phyloP scores from a whole-genome alignment of 305 asterid genomes.

The Vinca major region DNA sequence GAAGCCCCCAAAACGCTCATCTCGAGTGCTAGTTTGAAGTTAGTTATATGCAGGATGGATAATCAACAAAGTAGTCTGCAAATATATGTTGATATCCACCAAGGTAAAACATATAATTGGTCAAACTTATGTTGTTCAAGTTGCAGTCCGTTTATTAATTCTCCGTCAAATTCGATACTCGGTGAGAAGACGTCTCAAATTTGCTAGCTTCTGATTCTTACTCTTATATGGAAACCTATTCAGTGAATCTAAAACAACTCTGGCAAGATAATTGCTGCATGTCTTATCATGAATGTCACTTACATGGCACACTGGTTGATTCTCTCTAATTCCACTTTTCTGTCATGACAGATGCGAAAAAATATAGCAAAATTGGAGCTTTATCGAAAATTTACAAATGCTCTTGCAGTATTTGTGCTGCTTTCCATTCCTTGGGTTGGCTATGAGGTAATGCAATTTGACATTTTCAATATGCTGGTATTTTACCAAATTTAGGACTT shows the following conservation, averaged over 20 bases:
- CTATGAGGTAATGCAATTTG: slow-evolving; percentile 23
- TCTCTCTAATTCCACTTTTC: slow-evolving; percentile 1
- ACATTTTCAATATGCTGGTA: neutral
- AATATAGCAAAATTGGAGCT: slow-evolving; percentile 29
- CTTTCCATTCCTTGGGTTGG: slow-evolving; percentile 36
- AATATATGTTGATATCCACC: neutral
- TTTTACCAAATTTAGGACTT: neutral
- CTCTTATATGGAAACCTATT: neutral
- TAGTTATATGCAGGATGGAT: neutral
- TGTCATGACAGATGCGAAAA: slow-evolving; percentile 22
- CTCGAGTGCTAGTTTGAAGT: neutral
- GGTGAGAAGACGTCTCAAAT: neutral
- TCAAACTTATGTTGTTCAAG: neutral
- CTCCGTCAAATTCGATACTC: neutral
- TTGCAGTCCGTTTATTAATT: neutral
- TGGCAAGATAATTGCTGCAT: neutral
- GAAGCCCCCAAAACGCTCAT: neutral
- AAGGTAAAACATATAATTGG: neutral
- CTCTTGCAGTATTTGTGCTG: slow-evolving; percentile 30
- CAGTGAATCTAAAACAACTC: neutral
- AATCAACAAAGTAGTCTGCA: neutral
- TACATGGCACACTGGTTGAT: neutral
- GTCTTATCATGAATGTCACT: neutral
- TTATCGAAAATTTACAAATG: slow-evolving; percentile 30
- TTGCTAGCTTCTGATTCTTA: slow-evolving; percentile 4